These are phyloP conservation scores for Microcos paniculata DNA, from an alignment of 345 rosid genomes.

Conservation along the genomic window DNA sequence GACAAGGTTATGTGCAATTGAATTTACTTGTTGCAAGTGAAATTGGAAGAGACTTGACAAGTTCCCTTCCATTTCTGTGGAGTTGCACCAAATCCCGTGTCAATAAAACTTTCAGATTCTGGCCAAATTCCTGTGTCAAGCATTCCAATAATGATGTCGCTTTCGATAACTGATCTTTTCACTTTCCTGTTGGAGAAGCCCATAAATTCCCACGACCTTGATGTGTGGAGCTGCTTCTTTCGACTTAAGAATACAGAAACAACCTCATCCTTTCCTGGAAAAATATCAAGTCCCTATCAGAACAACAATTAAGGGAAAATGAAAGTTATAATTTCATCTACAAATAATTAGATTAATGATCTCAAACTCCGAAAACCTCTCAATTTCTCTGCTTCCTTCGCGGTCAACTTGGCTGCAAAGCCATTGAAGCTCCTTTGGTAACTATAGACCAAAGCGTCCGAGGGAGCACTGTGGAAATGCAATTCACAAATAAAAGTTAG, in stretches of 20 bases:
- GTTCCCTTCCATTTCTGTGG: slow-evolving; percentile 55
- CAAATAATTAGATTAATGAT: neutral
- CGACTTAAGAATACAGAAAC: slow-evolving; percentile 54
- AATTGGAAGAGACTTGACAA: slow-evolving; percentile 38
- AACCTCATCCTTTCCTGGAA: slow-evolving; percentile 44
- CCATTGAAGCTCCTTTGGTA: slow-evolving; percentile 57
- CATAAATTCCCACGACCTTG: slow-evolving; percentile 65
- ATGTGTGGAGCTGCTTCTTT: slow-evolving; percentile 48
- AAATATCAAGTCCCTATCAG: neutral
- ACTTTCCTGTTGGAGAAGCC: slow-evolving; percentile 35
- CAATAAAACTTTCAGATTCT: slow-evolving; percentile 44
- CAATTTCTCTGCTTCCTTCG: slow-evolving; percentile 29
- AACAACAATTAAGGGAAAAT: neutral
- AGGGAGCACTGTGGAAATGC: slow-evolving; percentile 25
- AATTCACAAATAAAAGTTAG: neutral
- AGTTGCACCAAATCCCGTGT: slow-evolving; percentile 39
- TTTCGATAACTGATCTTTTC: slow-evolving; percentile 32
- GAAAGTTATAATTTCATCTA: neutral
- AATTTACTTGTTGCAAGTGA: slow-evolving; percentile 65
- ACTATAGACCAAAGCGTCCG: slow-evolving; percentile 41
- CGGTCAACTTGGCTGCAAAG: slow-evolving; percentile 49
- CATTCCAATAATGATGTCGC: slow-evolving; percentile 43
- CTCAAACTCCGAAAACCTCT: slow-evolving; percentile 19
- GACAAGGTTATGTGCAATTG: too few relatives aligned
- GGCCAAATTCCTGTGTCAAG: slow-evolving; percentile 62